phyloP scores from a whole-genome alignment of 192 early-diverging fungal genomes.

The Umbelopsis isabellina region DNA sequence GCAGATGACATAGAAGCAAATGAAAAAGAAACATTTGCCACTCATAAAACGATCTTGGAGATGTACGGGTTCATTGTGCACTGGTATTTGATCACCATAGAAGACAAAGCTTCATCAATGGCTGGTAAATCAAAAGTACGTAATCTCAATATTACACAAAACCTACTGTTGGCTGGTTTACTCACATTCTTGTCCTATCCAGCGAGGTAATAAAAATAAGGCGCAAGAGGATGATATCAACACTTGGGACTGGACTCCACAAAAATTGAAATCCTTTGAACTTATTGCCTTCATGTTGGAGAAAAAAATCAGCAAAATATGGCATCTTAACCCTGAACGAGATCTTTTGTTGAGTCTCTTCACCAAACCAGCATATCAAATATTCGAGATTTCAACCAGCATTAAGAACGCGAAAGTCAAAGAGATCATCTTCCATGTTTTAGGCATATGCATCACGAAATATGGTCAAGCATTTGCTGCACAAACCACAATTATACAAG shows the following conservation, averaged over 20 bases:
- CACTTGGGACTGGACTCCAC: constrained; percentile 61
- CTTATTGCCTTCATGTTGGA: constrained; percentile 52
- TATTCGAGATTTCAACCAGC: constrained; percentile 79
- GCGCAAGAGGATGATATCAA: not conserved
- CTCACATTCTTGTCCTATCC: not conserved
- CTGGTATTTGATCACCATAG: constrained; percentile 76
- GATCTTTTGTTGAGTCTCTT: constrained; percentile 73
- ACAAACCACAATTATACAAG: constrained; percentile 77
- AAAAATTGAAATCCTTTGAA: constrained; percentile 61
- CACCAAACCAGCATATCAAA: constrained; percentile 74
- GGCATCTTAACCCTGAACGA: constrained; percentile 70
- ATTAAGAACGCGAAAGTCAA: constrained; percentile 67
- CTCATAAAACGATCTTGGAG: constrained; percentile 70
- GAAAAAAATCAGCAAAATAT: constrained; percentile 70
- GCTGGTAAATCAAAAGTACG: constrained; percentile 33
- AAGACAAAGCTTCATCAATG: constrained; percentile 52
- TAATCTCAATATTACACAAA: not conserved
- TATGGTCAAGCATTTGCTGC: constrained; percentile 79
- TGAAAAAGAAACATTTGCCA: constrained; percentile 72
- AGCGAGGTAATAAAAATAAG: constrained; percentile 18
- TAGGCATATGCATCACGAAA: constrained; percentile 78
- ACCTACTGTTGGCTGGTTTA: not conserved
- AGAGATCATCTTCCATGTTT: constrained; percentile 59
- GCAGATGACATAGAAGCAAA: constrained; percentile 62
- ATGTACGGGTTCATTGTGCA: constrained; percentile 83